phyloP scores from a whole-genome alignment of 495 filamentous ascomycete genomes.

The Diplogelasinospora grovesii region DNA sequence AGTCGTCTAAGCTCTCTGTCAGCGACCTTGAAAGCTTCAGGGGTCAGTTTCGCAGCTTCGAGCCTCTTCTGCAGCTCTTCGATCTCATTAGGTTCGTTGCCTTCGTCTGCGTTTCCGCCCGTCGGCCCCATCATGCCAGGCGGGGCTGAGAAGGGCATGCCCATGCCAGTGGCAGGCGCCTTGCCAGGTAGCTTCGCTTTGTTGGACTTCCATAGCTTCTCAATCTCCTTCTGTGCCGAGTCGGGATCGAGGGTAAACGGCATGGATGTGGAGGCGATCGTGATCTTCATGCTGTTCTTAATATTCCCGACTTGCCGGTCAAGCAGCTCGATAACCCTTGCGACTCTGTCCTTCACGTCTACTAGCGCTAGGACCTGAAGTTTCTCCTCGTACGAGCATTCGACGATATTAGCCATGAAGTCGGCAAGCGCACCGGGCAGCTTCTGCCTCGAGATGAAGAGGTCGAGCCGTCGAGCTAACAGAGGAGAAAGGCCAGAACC shows the following conservation, averaged over 20 bases:
- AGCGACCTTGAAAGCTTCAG: slow-evolving; percentile 72
- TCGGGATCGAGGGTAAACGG: slow-evolving; percentile 50
- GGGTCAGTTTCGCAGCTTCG: slow-evolving; percentile 64
- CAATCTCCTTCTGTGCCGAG: slow-evolving; percentile 30
- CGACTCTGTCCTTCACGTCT: slow-evolving; percentile 68
- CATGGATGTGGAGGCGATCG: slow-evolving; percentile 53
- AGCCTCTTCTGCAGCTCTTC: slow-evolving; percentile 86
- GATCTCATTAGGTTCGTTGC: slow-evolving; percentile 74
- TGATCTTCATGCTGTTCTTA: slow-evolving; percentile 73
- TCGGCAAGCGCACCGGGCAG: slow-evolving; percentile 89
- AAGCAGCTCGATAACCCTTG: slow-evolving; percentile 72
- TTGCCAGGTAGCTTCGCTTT: slow-evolving; percentile 22
- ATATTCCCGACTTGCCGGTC: slow-evolving; percentile 71
- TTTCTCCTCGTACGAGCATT: slow-evolving; percentile 81
- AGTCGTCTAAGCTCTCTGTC: slow-evolving; percentile 83
- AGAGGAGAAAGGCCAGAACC: slow-evolving; percentile 66
- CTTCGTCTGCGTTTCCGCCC: slow-evolving; percentile 45
- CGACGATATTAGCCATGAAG: slow-evolving; percentile 88
- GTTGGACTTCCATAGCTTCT: slow-evolving; percentile 26
- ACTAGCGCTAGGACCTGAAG: slow-evolving; percentile 72
- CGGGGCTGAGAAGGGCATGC: slow-evolving; percentile 41
- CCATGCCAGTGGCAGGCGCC: slow-evolving; percentile 13
- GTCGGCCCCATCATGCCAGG: slow-evolving; percentile 23
- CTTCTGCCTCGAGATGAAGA: slow-evolving; percentile 75
- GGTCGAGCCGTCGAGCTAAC: slow-evolving; percentile 75